These are phyloP conservation scores for Pleurotus ostreatus DNA, from an alignment of 768 basidiomycete species.

Conservation along the genomic window DNA sequence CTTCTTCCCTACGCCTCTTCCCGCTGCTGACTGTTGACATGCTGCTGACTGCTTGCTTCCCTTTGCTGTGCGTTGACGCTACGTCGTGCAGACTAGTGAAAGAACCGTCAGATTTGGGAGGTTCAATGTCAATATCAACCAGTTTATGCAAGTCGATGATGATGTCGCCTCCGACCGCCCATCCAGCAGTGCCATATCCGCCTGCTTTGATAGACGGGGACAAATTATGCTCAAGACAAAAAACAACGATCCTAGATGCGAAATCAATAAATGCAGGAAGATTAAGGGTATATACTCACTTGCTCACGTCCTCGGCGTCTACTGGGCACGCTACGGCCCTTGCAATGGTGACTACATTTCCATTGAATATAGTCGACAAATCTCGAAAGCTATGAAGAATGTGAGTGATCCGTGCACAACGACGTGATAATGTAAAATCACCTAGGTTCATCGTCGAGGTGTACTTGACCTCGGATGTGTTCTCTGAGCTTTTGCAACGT, in stretches of 20 bases:
- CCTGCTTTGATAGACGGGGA: constrained; percentile 85
- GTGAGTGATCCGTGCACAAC: no score
- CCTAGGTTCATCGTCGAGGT: constrained; percentile 39
- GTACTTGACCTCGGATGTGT: constrained; percentile 43
- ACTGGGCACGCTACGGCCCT: constrained; percentile 68
- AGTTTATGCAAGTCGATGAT: constrained; percentile 78
- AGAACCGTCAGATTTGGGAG: constrained; percentile 45
- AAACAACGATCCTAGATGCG: constrained; percentile 53
- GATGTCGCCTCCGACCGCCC: constrained; percentile 84
- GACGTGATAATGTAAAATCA: constrained; percentile 15
- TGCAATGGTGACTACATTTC: constrained; percentile 58
- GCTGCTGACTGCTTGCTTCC: constrained; percentile 33
- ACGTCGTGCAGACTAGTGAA: constrained; percentile 63
- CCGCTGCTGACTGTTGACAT: constrained; percentile 19
- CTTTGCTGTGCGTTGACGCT: constrained; percentile 47
- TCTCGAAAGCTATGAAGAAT: constrained; percentile 35
- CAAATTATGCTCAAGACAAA: constrained; percentile 68
- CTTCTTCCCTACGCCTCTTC: constrained; percentile 58
- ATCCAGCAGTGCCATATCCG: constrained; percentile 88
- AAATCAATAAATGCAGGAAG: background rate
- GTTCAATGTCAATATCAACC: constrained; percentile 63
- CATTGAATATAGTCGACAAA: constrained; percentile 67
- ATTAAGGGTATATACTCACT: constrained; percentile 38
- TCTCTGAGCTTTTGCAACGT: constrained; percentile 38
- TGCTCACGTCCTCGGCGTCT: constrained; percentile 79